Base-by-base conservation (phyloP, 1,139 yeast species). In the Saccharomyces hybrid region DNA sequence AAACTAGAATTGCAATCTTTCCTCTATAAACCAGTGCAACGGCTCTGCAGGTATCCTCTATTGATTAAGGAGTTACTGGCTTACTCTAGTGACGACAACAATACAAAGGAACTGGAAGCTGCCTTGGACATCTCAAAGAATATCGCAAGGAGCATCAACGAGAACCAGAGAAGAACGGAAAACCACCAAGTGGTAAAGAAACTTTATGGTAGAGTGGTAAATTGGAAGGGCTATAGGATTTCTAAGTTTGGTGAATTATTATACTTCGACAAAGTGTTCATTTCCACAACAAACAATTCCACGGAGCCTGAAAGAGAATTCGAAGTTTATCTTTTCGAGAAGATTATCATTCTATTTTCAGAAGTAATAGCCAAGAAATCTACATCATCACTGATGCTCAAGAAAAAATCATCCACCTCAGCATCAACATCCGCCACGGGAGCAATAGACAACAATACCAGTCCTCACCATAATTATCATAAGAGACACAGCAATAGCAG, bases 181-280 rank as follows among this genome's bases (percentile, higher is more conserved):
- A 95, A 93, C 70, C 81, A 84, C 49, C 87, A 84, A 57, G 79
- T 82, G 50, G 77, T 88, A 50, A 82, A 81, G 61, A 86, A 84
- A 55, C 76, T 93, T 49, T 78, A 80, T 54, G 87, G 82, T 47
- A 78, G 93, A 57, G 95, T 91, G 11, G 76, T 79, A 47, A 95
- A 91, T 71, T 93, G 99, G 99, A 82, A 91, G 63, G 98, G 97
- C n/a, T 91, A 89, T 71, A 84, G 84, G 60, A 75, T 88, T 53
- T 79, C 78, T 58, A 88, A 84, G 62, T 89, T 90, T 71, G 99
- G 99, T 29, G 95, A 88, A 58, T 77, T 93, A 55, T 72, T 91
- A 52, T 83, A 84, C 66, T 88, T 84, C 65, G 96, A 93, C 53
- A 75, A 78, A 42, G 93, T 88, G 49, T 84, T 85, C 2, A 96